Conservation (phyloP, 1,284 basidiomycete species). For the Stygiomarasmius scandens region DNA sequence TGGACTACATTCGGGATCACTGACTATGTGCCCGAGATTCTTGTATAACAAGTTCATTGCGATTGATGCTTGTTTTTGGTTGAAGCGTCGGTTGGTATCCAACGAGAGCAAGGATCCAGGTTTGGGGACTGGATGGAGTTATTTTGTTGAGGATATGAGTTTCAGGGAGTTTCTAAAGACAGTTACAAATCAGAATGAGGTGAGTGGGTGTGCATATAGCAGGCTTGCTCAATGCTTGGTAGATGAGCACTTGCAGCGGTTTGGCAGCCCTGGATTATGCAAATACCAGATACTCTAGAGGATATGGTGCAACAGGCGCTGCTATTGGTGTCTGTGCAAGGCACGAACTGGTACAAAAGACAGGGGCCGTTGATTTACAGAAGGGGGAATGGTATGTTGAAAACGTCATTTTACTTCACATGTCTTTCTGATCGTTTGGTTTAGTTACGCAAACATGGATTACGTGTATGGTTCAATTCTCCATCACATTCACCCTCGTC, state of each 20-base stretch:
- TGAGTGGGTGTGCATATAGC: neutral
- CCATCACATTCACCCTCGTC: neutral
- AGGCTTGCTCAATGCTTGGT: neutral
- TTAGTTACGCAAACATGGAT: constrained; percentile 30
- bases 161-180: constrained; percentile 15
- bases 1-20: no score
- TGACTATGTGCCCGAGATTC: constrained; percentile 11
- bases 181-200: constrained; percentile 18
- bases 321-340: constrained; percentile 20
- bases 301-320: constrained; percentile 21
- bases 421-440: constrained; percentile 7
- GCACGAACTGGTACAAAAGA: constrained; percentile 21
- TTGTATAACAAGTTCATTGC: constrained; percentile 19
- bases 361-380: constrained; percentile 24
- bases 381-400: constrained; percentile 26
- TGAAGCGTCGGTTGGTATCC: constrained; percentile 19
- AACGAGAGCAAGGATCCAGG: constrained; percentile 17
- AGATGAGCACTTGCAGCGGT: constrained; percentile 14
- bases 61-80: constrained; percentile 23
- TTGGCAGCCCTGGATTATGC: constrained; percentile 22
- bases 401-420: neutral
- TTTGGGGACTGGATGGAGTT: constrained; percentile 18
- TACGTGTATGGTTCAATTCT: constrained; percentile 19
- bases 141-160: constrained; percentile 17
- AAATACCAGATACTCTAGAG: constrained; percentile 13